Base-by-base conservation (phyloP, 2,329 filamentous ascomycete genomes). In the Leptodontidium sp. region DNA sequence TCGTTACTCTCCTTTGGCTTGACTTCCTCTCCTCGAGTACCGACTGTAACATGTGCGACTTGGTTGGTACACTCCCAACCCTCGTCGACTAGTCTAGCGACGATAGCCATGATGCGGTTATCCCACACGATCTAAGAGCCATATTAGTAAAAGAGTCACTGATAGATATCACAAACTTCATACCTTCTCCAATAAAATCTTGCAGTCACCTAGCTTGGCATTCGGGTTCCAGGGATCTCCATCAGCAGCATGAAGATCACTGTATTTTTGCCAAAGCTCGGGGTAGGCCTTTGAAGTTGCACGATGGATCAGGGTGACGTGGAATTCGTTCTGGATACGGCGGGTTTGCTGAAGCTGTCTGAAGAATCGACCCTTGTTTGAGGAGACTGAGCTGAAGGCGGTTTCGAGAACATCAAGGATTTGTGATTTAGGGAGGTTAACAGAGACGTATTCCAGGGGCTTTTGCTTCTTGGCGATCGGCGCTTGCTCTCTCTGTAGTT, bases 1-100 rank as follows among this genome's bases (percentile, higher is more conserved):
- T 93, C 90, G 77, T 99, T 99, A 82, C 94, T 97, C 83, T 99
- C 95, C 80, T 92, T 94, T 0, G 96, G 95, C 82, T 98, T 98
- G 76, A 98, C 88, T 8, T 84, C 80, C 58, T 84, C 80, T 72
- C 90, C 87, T 11, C 89, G 88, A 0, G 96, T 99, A 24, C 96
- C 96, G 8, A 98, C 85, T 0, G 96, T 99, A 69, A 99, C 88
- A 78, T 99, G 96, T 12, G 94, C 89, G 40, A 97, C 85, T 15
- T 85, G 81, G 77, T 99, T 99, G 53, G 88, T 86, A 70, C 90
- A 95, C 66, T 89, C 84, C 88, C 90, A 93, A 70, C 80, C 81
- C 15, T 86, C 81, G 67, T 89, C 87, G 6, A 87, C 81, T 2
- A 97, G 83, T 11, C 94, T 88, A 17, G 93, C 93, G 2, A 97